Base-by-base conservation (phyloP, 1,284 basidiomycete species). In the Wallemia hederae region DNA sequence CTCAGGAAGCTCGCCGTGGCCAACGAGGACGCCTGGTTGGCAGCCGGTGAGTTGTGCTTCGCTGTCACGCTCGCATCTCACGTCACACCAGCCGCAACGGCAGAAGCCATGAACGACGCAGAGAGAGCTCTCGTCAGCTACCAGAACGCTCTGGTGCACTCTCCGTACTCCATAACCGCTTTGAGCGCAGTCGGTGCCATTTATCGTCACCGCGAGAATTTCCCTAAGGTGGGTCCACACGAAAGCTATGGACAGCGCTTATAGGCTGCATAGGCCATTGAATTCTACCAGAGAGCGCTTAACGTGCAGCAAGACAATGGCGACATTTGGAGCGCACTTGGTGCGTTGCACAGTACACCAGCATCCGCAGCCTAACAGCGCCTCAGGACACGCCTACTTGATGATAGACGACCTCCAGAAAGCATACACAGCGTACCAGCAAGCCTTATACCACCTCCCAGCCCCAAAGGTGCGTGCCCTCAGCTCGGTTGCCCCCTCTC, bases 351-450 rank as follows among this genome's bases (percentile, higher is more conserved):
- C 28, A 14, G 29, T 55, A 19, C 11, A 17, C 29, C 61, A 34
- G 24, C 5, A 24, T 58, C 56, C 57, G 19, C 61, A 60, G 22
- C 22, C 55, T 22, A 7, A 17, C 27, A 63, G 25, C 28, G 9
- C 9, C 14, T 9, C 59, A 68, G 70, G 83, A 33, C 91, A 97
- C 69, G 97, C 94, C 73, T 92, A 92, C 71, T 79, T 99, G 61
- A 98, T 97, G 91, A 91, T 96, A 70, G 92, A 98, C 69, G 91
- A 98, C 72, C 79, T 99, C 61, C 91, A 94, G 72, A 94, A 92
- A 73, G 94, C 94, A 0, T 98, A 98, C 72, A 83, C 88, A 0
- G 91, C 94, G 3, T 99, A 99, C 72, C 94, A 99, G 72, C 91
- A 98, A 72, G 92, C 92, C 0, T 77, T 99, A 22, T 96, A 94